Evolutionary conservation across 257 asterid species (phyloP), one percentile per base, ranked within the genome.

Genomic region (Solanum lignicaule): DNA sequence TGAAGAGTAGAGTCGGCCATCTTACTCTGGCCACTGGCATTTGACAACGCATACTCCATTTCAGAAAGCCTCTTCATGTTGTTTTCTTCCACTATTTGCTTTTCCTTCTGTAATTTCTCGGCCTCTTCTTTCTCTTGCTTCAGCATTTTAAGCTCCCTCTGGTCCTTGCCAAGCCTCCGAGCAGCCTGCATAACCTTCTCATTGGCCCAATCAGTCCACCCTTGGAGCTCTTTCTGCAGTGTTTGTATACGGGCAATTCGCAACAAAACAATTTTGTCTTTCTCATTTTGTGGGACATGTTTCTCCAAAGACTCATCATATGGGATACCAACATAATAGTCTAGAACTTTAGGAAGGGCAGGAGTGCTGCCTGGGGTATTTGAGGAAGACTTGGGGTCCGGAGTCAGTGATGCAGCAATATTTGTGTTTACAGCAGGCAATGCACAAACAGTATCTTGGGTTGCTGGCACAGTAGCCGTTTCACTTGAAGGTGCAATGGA

Each of bases 161-260:
- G 79, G 89, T 92, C 92, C 90, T 93, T 93, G 8, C 92, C 91
- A 5, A 94, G 94, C 93, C 90, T 91, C 73, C 90, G 89, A 66
- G 98, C 92, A 21, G 93, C 95, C 90, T 93, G 93, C 98, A 91
- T 92, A 41, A 94, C 91, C 89, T 92, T 93, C 88, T 90, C 93
- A 23, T 90, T 92, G 7, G 93, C 93, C 96, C 95, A 94, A 31
- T 90, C 91, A 3, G 76, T 90, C 98, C 95, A 93, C 69, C 90
- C 90, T 73, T 66, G 89, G 86, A 93, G 87, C 89, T 93, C 94
- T 83, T 88, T 87, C 90, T 92, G 92, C 16, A 93, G 89, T 12
- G 86, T 90, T 91, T 90, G 83, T 89, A 90, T 90, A 43, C 86
- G 92, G 68, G 93, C 90, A 75, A 90, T 88, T 23, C 93, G 90